phyloP scores from a whole-genome alignment of 208 protist species.

The Crithidia sp. region DNA sequence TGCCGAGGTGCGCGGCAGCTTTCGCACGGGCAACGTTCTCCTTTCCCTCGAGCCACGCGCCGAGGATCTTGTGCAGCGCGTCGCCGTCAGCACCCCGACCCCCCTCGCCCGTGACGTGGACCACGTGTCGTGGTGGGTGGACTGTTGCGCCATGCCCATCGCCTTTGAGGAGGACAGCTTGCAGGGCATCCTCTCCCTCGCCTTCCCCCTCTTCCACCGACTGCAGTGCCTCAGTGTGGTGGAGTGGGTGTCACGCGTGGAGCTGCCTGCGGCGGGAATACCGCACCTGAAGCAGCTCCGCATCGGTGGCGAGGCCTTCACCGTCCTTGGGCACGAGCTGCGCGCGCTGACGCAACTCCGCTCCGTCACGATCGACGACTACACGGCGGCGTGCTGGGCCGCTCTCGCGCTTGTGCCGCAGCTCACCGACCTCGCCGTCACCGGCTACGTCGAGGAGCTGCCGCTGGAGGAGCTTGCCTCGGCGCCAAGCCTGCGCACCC shows the following conservation, averaged over 20 bases:
- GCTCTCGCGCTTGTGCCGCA: background rate
- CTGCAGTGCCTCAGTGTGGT: slow-evolving; percentile 13
- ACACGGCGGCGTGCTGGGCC: background rate
- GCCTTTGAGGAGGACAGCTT: slow-evolving; percentile 11
- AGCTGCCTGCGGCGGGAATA: background rate
- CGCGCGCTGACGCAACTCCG: background rate
- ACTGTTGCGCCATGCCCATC: slow-evolving; percentile 6
- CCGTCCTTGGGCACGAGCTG: background rate
- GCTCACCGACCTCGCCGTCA: slow-evolving; percentile 10
- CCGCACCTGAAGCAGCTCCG: slow-evolving; percentile 4
- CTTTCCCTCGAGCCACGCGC: slow-evolving; percentile 7
- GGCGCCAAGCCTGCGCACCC: background rate
- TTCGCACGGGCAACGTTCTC: slow-evolving; percentile 2
- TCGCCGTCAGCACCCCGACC: background rate
- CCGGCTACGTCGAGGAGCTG: background rate
- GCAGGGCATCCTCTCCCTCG: slow-evolving; percentile 2
- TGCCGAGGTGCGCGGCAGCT: slow-evolving; percentile 7
- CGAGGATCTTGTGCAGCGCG: slow-evolving; percentile 5
- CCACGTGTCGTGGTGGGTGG: slow-evolving; percentile 6
- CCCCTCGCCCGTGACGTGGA: slow-evolving; percentile 1
- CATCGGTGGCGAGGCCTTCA: background rate
- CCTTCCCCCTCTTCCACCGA: background rate
- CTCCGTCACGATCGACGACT: background rate
- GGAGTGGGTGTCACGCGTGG: slow-evolving; percentile 14
- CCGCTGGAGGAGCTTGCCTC: slow-evolving; percentile 6